These are phyloP conservation scores for Chaetomium sp. DNA, from an alignment of 2,329 filamentous ascomycete genomes.

Conservation along the genomic window DNA sequence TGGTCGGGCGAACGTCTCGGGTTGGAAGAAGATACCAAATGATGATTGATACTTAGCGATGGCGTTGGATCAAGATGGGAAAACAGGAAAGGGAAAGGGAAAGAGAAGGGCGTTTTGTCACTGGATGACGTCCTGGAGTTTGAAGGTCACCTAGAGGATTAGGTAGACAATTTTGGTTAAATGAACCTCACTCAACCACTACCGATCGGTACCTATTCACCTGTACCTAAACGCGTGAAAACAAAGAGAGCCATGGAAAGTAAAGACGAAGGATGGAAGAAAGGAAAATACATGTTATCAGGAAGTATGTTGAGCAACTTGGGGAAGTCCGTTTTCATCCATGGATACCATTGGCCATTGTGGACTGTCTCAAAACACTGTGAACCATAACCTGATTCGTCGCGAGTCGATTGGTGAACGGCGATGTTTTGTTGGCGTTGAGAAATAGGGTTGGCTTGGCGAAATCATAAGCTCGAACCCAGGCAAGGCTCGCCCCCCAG, in stretches of 20 bases:
- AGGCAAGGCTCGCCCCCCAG: background rate
- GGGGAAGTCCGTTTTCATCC: too few species aligned
- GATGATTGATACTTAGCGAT: constrained; percentile 17
- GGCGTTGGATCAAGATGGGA: constrained; percentile 14
- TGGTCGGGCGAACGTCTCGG: background rate
- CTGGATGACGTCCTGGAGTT: background rate
- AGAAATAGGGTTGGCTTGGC: background rate
- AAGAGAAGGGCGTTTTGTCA: background rate
- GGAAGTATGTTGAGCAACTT: too few species aligned
- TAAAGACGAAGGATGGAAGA: background rate
- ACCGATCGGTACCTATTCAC: background rate
- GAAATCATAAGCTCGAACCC: background rate
- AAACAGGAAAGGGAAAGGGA: background rate
- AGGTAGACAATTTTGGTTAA: constrained; percentile 4
- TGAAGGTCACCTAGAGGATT: background rate
- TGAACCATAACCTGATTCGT: too few species aligned
- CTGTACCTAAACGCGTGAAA: background rate
- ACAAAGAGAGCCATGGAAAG: background rate
- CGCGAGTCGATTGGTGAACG: background rate
- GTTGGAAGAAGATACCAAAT: constrained; percentile 15
- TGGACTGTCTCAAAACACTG: too few species aligned
- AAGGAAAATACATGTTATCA: background rate
- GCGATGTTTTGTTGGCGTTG: constrained; percentile 4
- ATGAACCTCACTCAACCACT: too few species aligned
- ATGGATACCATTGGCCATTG: too few species aligned